A percentile compares a stretch with the other conserved stretches of the same genome.
These are phyloP conservation scores for Gossypium schwendimanii DNA, from an alignment of 441 rosid genomes.

Conservation along the genomic window DNA sequence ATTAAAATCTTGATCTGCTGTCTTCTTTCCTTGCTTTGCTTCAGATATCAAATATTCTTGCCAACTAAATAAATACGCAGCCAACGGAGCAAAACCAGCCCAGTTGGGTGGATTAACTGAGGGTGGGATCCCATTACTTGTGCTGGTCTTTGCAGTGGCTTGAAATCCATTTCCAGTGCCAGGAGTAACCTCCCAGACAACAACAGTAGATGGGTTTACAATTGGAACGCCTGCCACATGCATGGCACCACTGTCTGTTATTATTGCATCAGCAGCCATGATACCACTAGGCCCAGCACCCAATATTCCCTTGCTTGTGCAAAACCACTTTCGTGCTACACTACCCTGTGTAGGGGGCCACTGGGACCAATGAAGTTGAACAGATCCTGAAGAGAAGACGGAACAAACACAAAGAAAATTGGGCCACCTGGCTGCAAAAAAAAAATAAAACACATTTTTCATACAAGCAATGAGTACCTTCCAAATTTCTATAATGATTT, in stretches of 20 bases:
- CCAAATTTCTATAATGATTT: background rate
- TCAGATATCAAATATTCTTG: conserved; percentile 87
- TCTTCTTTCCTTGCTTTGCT: conserved; percentile 68
- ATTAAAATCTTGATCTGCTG: conserved; percentile 56
- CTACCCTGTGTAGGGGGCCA: conserved; percentile 84
- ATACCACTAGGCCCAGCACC: conserved; percentile 99
- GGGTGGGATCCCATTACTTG: conserved; percentile 70
- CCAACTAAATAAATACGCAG: conserved; percentile 94
- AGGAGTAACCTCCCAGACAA: conserved; percentile 99
- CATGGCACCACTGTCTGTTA: conserved; percentile 96
- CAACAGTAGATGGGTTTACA: conserved; percentile 96
- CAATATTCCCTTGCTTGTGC: conserved; percentile 91
- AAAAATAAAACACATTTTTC: conserved; percentile 7
- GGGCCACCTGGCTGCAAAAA: conserved; percentile 95
- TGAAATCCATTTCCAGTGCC: conserved; percentile 94
- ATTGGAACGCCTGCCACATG: conserved; percentile 99
- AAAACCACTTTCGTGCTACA: conserved; percentile 76
- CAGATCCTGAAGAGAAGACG: conserved; percentile 95
- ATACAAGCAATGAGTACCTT: background rate
- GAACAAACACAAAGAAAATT: conserved; percentile 96
- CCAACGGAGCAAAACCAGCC: conserved; percentile 97
- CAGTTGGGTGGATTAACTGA: conserved; percentile 83
- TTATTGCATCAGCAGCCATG: conserved; percentile 99
- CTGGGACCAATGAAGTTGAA: conserved; percentile 97
- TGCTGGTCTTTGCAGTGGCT: conserved; percentile 56